Evolutionary conservation across 257 asterid species (phyloP).

Genomic region (Nicotiana attenuata): DNA sequence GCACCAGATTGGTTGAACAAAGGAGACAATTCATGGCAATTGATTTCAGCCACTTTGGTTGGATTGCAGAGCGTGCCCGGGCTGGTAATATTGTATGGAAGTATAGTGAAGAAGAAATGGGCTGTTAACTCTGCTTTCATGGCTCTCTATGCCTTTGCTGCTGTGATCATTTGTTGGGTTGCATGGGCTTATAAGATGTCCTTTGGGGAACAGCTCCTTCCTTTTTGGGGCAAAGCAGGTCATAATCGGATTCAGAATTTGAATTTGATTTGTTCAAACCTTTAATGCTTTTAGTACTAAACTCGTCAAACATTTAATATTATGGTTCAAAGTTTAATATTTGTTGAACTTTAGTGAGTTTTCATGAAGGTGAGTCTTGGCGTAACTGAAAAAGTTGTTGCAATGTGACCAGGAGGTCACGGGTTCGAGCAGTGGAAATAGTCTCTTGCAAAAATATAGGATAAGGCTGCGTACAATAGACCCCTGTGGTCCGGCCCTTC

Average conservation of each 20-base stretch:
- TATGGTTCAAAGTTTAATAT: not conserved
- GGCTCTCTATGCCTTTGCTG: constrained; percentile 63
- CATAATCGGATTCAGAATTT: no score
- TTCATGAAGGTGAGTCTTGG: no score
- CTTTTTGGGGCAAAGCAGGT: constrained; percentile 56
- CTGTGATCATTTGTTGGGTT: constrained; percentile 58
- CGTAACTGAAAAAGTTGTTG: no score
- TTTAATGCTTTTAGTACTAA: no score
- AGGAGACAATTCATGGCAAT: constrained; percentile 72
- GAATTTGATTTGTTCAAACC: no score
- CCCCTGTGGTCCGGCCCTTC: no score
- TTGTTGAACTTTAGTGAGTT: no score
- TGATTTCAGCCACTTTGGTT: constrained; percentile 56
- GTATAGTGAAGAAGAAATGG: constrained; percentile 63
- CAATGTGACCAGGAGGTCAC: no score
- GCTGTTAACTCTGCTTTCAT: constrained; percentile 63
- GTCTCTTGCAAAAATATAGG: no score
- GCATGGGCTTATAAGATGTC: constrained; percentile 59
- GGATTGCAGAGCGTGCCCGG: constrained; percentile 66
- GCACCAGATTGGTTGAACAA: constrained; percentile 60
- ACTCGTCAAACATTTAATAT: no score
- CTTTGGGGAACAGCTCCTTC: constrained; percentile 49
- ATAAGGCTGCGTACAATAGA: no score
- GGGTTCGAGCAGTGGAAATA: no score
- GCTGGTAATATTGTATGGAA: constrained; percentile 50